These are phyloP conservation scores for Biscogniauxia sp. DNA, from an alignment of 2,329 filamentous ascomycete genomes.

Conservation along the genomic window DNA sequence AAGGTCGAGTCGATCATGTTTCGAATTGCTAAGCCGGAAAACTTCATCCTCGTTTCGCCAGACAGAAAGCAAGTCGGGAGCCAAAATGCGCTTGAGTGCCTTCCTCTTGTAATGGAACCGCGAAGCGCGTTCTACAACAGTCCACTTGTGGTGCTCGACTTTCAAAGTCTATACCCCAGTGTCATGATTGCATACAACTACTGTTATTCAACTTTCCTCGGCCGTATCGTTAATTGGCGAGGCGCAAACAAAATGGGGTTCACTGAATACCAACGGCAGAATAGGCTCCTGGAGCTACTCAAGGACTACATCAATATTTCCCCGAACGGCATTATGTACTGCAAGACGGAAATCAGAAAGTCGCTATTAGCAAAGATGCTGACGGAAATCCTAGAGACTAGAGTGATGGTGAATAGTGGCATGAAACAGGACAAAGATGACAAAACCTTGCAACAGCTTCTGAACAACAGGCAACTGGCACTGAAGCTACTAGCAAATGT, in stretches of 20 bases:
- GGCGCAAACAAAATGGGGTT: constrained; percentile 95
- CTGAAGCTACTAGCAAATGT: constrained; percentile 98
- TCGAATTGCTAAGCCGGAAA: constrained; percentile 94
- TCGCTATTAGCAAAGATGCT: constrained; percentile 95
- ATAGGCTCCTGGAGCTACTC: constrained; percentile 71
- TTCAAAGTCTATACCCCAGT: constrained; percentile 93
- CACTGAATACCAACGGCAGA: constrained; percentile 76
- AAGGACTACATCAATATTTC: constrained; percentile 87
- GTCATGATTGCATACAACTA: constrained; percentile 99
- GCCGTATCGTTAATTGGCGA: constrained; percentile 82
- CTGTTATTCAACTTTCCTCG: constrained; percentile 95
- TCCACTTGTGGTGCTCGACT: constrained; percentile 87
- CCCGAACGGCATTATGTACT: constrained; percentile 96
- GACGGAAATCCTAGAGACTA: constrained; percentile 89
- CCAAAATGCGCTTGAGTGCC: constrained; percentile 91
- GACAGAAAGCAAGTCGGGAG: constrained; percentile 87
- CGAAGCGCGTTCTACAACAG: constrained; percentile 92
- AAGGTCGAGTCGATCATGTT: constrained; percentile 99
- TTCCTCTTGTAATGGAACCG: constrained; percentile 96
- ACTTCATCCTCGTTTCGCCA: constrained; percentile 85
- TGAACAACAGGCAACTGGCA: constrained; percentile 92
- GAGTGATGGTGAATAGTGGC: constrained; percentile 95
- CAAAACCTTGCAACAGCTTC: constrained; percentile 75
- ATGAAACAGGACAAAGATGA: constrained; percentile 95
- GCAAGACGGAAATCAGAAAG: constrained; percentile 79